phyloP scores from a whole-genome alignment of 139 green algal species.

The Chlorella sp. region DNA sequence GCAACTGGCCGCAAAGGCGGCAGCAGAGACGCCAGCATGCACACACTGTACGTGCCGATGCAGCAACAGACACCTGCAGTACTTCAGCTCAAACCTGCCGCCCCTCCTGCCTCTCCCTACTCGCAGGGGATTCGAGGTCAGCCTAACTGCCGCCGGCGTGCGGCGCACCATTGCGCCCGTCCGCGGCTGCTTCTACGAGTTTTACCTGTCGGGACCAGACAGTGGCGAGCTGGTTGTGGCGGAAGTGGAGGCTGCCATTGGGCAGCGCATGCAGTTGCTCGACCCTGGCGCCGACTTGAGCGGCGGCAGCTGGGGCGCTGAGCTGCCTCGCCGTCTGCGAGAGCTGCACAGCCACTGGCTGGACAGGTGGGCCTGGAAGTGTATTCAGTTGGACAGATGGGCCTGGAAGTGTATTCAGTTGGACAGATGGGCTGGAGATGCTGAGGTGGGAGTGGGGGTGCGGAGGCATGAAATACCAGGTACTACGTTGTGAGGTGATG shows the following conservation, averaged over 20 bases:
- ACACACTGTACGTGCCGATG: too few relatives aligned
- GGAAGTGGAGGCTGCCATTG: background rate
- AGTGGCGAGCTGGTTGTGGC: background rate
- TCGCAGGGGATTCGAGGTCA: constrained; percentile 59
- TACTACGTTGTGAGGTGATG: background rate
- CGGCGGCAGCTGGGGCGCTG: constrained; percentile 44
- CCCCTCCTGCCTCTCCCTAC: background rate
- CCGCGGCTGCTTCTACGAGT: background rate
- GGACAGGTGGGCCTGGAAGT: constrained; percentile 27
- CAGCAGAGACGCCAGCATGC: background rate
- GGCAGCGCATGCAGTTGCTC: constrained; percentile 51
- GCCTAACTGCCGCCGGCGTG: background rate
- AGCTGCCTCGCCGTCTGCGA: constrained; percentile 52
- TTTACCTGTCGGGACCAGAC: background rate
- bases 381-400: background rate
- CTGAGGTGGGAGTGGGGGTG: background rate
- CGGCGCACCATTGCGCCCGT: background rate
- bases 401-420: background rate
- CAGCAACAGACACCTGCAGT: too few relatives aligned
- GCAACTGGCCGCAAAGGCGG: too few relatives aligned
- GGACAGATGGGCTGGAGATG: background rate
- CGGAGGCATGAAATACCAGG: background rate
- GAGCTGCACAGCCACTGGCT: constrained; percentile 66
- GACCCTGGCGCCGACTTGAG: constrained; percentile 23
- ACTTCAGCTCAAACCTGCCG: too few relatives aligned